Conservation (phyloP, 495 filamentous ascomycete species). For the Bacidia gigantensis region DNA sequence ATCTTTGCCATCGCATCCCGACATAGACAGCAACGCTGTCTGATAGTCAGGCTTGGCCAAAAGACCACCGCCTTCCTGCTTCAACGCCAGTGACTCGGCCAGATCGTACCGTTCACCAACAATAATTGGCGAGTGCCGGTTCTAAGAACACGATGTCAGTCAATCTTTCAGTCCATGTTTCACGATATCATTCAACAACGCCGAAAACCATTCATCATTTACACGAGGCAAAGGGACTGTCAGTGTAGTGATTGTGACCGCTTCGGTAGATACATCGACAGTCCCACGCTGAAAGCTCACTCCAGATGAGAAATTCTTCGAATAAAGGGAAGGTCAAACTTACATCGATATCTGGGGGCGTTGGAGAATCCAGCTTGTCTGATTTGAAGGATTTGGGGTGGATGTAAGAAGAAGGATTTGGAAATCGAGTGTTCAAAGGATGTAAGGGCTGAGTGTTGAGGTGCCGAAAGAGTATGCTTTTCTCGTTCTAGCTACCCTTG, state of each 20-base stretch:
- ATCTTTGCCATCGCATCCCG: slow-evolving; percentile 33
- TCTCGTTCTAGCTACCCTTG: neutral
- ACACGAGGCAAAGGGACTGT: too few relatives aligned
- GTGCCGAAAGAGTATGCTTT: neutral
- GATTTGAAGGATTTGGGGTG: neutral
- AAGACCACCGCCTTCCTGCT: slow-evolving; percentile 35
- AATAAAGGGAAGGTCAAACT: slow-evolving; percentile 1
- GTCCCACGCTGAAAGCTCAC: too few relatives aligned
- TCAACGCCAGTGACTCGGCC: slow-evolving; percentile 36
- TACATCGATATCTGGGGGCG: slow-evolving; percentile 12
- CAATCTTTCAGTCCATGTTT: slow-evolving; percentile 10
- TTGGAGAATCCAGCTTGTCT: slow-evolving; percentile 16
- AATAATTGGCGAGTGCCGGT: slow-evolving; percentile 39
- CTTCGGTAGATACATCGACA: too few relatives aligned
- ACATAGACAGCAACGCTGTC: slow-evolving; percentile 37
- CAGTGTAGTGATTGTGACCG: too few relatives aligned
- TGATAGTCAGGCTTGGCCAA: slow-evolving; percentile 37
- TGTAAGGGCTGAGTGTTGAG: slow-evolving; percentile 8
- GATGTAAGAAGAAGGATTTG: neutral
- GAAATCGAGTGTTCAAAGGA: slow-evolving; percentile 1
- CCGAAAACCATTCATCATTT: too few relatives aligned
- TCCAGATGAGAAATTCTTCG: too few relatives aligned
- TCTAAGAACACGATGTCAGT: slow-evolving; percentile 16
- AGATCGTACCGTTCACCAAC: slow-evolving; percentile 40
- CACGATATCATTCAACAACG: too few relatives aligned